Evolutionary conservation across 2,329 filamentous ascomycete species (phyloP).

Genomic region (Ceratocystis lukuohia): DNA sequence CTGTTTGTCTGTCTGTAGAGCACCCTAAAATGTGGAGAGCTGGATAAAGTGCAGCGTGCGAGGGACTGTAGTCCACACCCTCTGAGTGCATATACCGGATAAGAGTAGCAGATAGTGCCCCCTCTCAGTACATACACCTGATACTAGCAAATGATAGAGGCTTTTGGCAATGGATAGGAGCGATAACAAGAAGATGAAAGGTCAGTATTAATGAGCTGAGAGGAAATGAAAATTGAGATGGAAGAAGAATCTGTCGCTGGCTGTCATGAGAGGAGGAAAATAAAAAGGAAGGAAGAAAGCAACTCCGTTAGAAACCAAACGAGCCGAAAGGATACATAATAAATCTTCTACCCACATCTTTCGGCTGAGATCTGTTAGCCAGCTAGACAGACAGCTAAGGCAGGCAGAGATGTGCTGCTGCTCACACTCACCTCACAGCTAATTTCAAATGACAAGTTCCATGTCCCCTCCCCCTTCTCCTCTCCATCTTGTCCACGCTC

Average conservation of each 20-base stretch:
- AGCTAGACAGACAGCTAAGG: neutral
- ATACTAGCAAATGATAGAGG: neutral
- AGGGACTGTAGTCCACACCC: neutral
- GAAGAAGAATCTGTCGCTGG: neutral
- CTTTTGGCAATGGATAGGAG: neutral
- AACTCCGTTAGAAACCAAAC: neutral
- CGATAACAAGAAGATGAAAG: neutral
- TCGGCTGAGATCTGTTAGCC: neutral
- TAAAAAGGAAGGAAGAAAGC: neutral
- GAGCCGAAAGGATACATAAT: neutral
- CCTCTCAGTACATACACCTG: neutral
- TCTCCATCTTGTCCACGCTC: neutral
- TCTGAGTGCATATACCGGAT: neutral
- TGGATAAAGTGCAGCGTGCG: neutral
- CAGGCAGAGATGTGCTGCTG: neutral
- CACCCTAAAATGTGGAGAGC: conserved; percentile 5
- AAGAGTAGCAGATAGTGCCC: neutral
- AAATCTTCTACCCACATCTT: neutral
- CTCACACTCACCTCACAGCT: neutral
- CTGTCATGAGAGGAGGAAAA: neutral
- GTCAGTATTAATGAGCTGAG: neutral
- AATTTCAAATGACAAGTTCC: neutral
- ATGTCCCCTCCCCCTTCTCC: neutral
- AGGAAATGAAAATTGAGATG: neutral
- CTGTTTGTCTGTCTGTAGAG: conserved; percentile 15